phyloP scores from a whole-genome alignment of 2,329 filamentous ascomycete genomes.

The Arachnopeziza araneosa region DNA sequence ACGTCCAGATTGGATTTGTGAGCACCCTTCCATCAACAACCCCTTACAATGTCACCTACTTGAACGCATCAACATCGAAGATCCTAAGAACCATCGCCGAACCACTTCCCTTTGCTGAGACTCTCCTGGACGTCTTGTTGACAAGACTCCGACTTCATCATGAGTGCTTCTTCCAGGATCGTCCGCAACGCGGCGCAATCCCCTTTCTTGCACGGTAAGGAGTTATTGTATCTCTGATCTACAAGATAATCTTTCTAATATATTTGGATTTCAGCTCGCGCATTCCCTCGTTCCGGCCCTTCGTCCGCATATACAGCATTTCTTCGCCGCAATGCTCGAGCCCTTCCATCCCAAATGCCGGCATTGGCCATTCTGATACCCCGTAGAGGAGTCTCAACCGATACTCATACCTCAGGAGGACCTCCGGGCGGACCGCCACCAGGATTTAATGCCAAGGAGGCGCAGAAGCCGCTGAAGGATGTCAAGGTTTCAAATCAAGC shows the following conservation, averaged over 20 bases:
- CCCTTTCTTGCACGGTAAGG: slow-evolving; percentile 27
- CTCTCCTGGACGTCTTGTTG: background rate
- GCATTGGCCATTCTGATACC: slow-evolving; percentile 54
- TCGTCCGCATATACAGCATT: slow-evolving; percentile 29
- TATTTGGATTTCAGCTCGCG: slow-evolving; percentile 22
- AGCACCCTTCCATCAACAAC: background rate
- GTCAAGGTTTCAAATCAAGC: slow-evolving; percentile 28
- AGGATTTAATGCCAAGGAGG: slow-evolving; percentile 64
- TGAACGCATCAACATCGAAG: slow-evolving; percentile 3
- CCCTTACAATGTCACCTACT: background rate
- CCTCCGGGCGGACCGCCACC: slow-evolving; percentile 54
- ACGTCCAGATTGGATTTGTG: background rate
- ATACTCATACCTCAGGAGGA: slow-evolving; percentile 47
- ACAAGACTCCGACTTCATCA: slow-evolving; percentile 10
- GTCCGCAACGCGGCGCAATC: slow-evolving; percentile 32
- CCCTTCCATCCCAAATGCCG: slow-evolving; percentile 31
- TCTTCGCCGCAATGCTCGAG: slow-evolving; percentile 30
- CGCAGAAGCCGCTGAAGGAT: slow-evolving; percentile 54
- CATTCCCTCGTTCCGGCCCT: slow-evolving; percentile 21
- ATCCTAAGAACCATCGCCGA: background rate
- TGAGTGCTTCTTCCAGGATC: slow-evolving; percentile 32
- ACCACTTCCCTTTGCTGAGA: slow-evolving; percentile 11
- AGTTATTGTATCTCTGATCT: background rate
- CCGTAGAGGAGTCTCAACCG: slow-evolving; percentile 51
- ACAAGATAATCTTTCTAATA: slow-evolving; percentile 2